Base-by-base conservation (phyloP, 2,329 filamentous ascomycete genomes). In the Orbilia brochopaga region DNA sequence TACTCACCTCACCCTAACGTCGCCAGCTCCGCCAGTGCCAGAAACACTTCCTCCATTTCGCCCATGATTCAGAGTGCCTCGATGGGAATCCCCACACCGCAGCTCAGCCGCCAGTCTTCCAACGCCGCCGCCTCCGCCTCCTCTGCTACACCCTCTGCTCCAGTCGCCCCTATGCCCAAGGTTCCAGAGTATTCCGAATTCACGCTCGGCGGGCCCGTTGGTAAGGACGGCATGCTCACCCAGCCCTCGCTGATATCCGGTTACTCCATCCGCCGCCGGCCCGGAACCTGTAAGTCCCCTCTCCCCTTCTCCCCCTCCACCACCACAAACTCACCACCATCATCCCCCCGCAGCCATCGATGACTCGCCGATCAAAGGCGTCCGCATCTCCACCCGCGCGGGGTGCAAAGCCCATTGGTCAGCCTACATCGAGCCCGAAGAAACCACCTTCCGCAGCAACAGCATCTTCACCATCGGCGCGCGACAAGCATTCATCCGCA, bases 271-370 rank as follows among this genome's bases (percentile, higher is more conserved):
- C 5, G 51, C 23, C 67, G 60, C 19, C 24, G 55, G 3, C 67
- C 67, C 2, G 67, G 56, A 40, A 57, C 54, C 3, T 44, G 67
- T 72, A 61, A 64, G 67, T 46, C 23, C 1, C 27, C 13, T 10
- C 21, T 10, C 1, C 7, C 17, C 17, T 11, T 4, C 13, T 51
- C 17, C 4, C 1, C 24, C n/a, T 11, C 50, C 15, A 8, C n/a
- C n/a, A 21, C 17, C 35, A 24, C 37, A 21, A 13, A 24, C 51
- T 64, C 56, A 61, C 19, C 30, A 19, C 1, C 19, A 50, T 48
- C 17, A 19, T 19, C 2, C 19, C 19, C 15, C 23, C 8, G 23
- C n/a, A 72, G 67, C 60, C 15, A 23, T 19, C 24, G 30, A 30
- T 1, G 67, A 72, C 27, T 72, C 67, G 1, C 60, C 67, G 2